phyloP scores from a whole-genome alignment of 169 alveolate genomes.

The Neospora caninum region DNA sequence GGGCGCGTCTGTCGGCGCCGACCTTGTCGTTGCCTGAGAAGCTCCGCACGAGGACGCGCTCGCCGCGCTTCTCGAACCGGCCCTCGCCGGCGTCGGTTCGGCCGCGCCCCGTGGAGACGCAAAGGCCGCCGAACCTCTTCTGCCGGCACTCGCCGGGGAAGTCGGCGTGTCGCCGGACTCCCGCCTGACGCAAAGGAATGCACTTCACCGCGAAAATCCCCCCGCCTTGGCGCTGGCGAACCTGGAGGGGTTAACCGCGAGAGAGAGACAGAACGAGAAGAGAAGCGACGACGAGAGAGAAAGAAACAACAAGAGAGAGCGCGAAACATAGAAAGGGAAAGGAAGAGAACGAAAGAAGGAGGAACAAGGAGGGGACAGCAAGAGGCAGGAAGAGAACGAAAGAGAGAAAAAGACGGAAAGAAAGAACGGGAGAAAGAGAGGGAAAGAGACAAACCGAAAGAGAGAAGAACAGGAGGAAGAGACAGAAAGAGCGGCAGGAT shows the following conservation, averaged over 20 bases:
- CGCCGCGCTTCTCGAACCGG: background rate
- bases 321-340: background rate
- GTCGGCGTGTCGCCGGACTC: constrained; percentile 1
- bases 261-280: background rate
- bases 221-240: constrained; percentile 33
- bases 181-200: background rate
- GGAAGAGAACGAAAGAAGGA: background rate
- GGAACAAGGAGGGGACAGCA: background rate
- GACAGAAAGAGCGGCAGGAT: background rate
- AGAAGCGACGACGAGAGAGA: background rate
- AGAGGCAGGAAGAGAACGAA: background rate
- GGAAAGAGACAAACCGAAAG: background rate
- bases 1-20: too few relatives aligned
- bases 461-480: background rate
- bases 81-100: too few relatives aligned
- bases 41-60: background rate
- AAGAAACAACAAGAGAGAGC: background rate
- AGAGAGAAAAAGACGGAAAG: background rate
- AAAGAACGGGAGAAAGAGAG: background rate
- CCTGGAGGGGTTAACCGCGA: background rate
- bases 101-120: background rate
- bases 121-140: background rate
- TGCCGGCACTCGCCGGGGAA: background rate
- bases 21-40: background rate
- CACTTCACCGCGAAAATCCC: constrained; percentile 38